Base-by-base conservation (phyloP, 2,329 filamentous ascomycete genomes). In the Coniochaeta sp. region DNA sequence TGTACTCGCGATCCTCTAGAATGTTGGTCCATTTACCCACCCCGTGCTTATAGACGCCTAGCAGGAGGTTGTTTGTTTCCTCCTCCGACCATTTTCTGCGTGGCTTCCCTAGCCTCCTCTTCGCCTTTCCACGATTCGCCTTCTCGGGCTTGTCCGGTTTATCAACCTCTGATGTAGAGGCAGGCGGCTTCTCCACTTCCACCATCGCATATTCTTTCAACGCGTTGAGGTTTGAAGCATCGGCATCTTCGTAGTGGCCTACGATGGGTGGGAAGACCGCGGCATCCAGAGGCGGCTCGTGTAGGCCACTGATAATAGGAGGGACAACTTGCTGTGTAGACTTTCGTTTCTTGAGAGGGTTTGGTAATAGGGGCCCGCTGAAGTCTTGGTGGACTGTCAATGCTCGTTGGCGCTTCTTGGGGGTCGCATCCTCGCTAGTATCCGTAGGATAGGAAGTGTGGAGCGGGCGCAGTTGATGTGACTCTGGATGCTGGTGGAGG, bases 1-100 rank as follows among this genome's bases (percentile, higher is more conserved):
- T 76, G 67, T 86, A 88, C 47, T 79, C 79, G 0, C 79, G 71
- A 62, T 88, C 86, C 57, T 86, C 83, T 26, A 88, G 72, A 34
- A 88, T 88, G 60, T 77, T 81, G 9, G 83, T 86, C 85, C 85
- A 88, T 65, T 83, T 85, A 40, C 85, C 86, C 9, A 88, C 81
- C 1, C 86, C 86, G 66, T 88, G 80, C 34, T 82, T 81, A 65
- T 80, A 80, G 31, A 87, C 85, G 0, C 85, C 85, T 2, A 86
- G 73, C 16, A 88, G 70, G 9, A 88, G 74, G 64, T 86, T 79
- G 58, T 82, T 85, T 1, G 85, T 88, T 69, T 88, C 85, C 61
- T 85, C 80, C 62, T 88, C 83, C 0, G 83, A 82, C 85, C 85
- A 88, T 65, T 86, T 87, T 58, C 81, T 78, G 61, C 85, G 77